Evolutionary conservation across 371 early-diverging fungal species (phyloP).

Genomic region (Mucor racemosus): DNA sequence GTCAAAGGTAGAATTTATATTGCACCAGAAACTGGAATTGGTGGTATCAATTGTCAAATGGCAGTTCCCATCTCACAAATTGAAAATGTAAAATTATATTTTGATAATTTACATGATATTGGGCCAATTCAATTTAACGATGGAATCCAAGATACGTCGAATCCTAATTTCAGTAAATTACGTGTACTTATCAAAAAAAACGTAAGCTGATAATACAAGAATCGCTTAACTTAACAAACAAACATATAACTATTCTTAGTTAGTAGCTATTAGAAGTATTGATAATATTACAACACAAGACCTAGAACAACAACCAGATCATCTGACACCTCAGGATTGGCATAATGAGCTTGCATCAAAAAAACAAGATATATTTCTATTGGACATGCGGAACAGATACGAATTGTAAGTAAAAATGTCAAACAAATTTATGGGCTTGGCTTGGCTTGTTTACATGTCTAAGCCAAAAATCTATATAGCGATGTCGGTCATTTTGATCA

Average conservation of each 20-base stretch:
- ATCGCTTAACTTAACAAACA: neutral
- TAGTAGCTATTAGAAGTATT: constrained; percentile 62
- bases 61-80: constrained; percentile 61
- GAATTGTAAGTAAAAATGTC: constrained; percentile 57
- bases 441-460: constrained; percentile 6
- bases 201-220: constrained; percentile 33
- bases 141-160: constrained; percentile 60
- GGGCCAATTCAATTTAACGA: constrained; percentile 59
- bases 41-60: constrained; percentile 81
- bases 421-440: constrained; percentile 6
- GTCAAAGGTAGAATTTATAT: constrained; percentile 77
- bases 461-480: constrained; percentile 34
- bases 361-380: constrained; percentile 40
- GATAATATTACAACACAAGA: constrained; percentile 46
- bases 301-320: constrained; percentile 59
- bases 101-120: constrained; percentile 33
- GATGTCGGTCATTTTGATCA: constrained; percentile 71
- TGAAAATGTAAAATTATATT: constrained; percentile 43
- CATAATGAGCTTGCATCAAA: constrained; percentile 57
- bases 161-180: constrained; percentile 64
- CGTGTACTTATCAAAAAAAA: constrained; percentile 66
- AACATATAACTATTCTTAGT: constrained; percentile 13
- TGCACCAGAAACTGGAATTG: constrained; percentile 52
- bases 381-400: constrained; percentile 84
- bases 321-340: constrained; percentile 70